These are phyloP conservation scores for Fusarium floridanum DNA, from an alignment of 2,329 filamentous ascomycete species.

Conservation along the genomic window DNA sequence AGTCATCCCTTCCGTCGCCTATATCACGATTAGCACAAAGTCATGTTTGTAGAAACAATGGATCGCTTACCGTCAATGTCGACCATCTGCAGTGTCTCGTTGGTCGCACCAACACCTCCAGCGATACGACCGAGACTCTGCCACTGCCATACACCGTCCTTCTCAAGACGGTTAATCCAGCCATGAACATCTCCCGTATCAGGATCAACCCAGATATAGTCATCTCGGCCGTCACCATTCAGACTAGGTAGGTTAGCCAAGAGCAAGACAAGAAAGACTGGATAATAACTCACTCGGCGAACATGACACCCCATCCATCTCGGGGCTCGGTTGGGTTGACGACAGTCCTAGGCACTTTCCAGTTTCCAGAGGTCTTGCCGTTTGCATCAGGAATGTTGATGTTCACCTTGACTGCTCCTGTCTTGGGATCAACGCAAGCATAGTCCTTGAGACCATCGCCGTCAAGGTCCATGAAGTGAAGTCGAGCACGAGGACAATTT, in stretches of 20 bases:
- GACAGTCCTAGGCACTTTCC: neutral
- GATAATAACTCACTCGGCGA: neutral
- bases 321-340: neutral
- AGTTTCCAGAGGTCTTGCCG: neutral
- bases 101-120: neutral
- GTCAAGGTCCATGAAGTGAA: conserved; percentile 15
- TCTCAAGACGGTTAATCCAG: conserved; percentile 4
- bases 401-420: neutral
- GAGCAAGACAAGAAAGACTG: neutral
- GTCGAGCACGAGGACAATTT: neutral
- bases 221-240: conserved; percentile 16
- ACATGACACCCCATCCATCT: neutral
- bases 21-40: neutral
- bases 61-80: neutral
- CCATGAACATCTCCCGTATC: conserved; percentile 1
- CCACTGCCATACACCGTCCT: neutral
- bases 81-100: neutral
- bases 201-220: conserved; percentile 10
- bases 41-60: neutral
- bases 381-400: neutral
- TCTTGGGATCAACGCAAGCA: conserved; percentile 8
- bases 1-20: neutral
- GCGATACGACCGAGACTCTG: neutral
- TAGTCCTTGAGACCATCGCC: conserved; percentile 12
- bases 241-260: neutral